phyloP scores from a whole-genome alignment of 2,329 filamentous ascomycete genomes.

The Bipolaris bicolor region DNA sequence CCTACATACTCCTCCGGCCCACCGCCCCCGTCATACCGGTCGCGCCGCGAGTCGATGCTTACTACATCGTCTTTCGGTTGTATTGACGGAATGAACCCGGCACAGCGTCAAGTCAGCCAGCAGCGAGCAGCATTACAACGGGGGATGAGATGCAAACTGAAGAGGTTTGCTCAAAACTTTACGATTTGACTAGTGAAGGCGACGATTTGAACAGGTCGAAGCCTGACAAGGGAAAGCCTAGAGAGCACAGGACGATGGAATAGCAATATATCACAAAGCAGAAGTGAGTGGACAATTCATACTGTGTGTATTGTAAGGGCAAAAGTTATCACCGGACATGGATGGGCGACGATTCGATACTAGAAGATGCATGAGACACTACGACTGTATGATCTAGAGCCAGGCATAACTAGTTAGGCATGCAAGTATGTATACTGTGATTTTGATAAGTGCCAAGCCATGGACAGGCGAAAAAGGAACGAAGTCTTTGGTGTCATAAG shows the following conservation, averaged over 20 bases:
- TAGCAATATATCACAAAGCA: neutral
- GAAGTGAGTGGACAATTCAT: neutral
- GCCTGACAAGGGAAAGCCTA: neutral
- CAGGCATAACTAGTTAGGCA: slow-evolving; percentile 2
- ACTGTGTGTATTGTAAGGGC: neutral
- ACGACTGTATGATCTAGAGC: neutral
- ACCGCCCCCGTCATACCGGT: slow-evolving; percentile 44
- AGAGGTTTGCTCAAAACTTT: slow-evolving; percentile 34
- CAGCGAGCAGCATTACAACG: slow-evolving; percentile 29
- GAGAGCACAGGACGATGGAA: neutral
- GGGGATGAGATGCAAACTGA: slow-evolving; percentile 38
- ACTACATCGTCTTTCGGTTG: slow-evolving; percentile 47
- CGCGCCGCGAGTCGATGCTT: slow-evolving; percentile 37
- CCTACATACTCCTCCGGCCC: slow-evolving; percentile 43
- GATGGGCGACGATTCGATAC: neutral
- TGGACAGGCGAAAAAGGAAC: neutral
- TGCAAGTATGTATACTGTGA: neutral
- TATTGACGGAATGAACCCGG: slow-evolving; percentile 41
- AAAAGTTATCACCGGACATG: neutral
- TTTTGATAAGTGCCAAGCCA: neutral
- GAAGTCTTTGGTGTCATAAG: neutral
- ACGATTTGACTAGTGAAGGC: slow-evolving; percentile 16
- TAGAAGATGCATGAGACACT: neutral
- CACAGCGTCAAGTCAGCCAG: slow-evolving; percentile 36
- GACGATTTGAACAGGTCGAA: neutral